These are phyloP conservation scores for Carex littledalei DNA, from an alignment of 176 grass and related monocot species.

Conservation along the genomic window DNA sequence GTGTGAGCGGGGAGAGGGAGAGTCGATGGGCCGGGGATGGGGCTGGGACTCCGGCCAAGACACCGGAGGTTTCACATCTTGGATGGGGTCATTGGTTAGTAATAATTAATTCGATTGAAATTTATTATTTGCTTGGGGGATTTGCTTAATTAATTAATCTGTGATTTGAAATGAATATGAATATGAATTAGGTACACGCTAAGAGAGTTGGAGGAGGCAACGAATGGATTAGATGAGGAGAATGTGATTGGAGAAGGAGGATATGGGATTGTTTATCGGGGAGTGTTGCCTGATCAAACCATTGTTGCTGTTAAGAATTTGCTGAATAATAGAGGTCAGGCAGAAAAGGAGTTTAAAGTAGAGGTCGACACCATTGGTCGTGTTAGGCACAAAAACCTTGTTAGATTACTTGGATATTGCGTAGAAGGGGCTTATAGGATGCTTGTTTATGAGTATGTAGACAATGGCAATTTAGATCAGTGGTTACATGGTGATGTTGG, in stretches of 20 bases:
- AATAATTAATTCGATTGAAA: neutral
- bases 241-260: conserved; percentile 86
- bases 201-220: conserved; percentile 64
- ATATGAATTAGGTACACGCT: conserved; percentile 33
- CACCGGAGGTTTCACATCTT: conserved; percentile 45
- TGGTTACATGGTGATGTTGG: conserved; percentile 73
- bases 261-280: conserved; percentile 79
- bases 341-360: conserved; percentile 76
- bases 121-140: too few species aligned
- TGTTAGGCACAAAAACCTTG: conserved; percentile 92
- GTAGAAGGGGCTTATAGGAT: conserved; percentile 81
- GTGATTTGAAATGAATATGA: too few species aligned
- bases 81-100: conserved; percentile 56
- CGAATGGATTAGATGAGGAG: conserved; percentile 39
- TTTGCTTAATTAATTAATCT: too few species aligned
- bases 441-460: conserved; percentile 86
- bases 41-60: conserved; percentile 11
- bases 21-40: conserved; percentile 22
- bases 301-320: conserved; percentile 84
- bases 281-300: conserved; percentile 52
- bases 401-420: conserved; percentile 91
- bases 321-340: conserved; percentile 90
- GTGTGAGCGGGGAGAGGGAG: conserved; percentile 27
- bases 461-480: conserved; percentile 75
- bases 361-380: conserved; percentile 83